Evolutionary conservation across 1,284 basidiomycete genomes (phyloP).

Genomic region (Heterobasidion parviporum): DNA sequence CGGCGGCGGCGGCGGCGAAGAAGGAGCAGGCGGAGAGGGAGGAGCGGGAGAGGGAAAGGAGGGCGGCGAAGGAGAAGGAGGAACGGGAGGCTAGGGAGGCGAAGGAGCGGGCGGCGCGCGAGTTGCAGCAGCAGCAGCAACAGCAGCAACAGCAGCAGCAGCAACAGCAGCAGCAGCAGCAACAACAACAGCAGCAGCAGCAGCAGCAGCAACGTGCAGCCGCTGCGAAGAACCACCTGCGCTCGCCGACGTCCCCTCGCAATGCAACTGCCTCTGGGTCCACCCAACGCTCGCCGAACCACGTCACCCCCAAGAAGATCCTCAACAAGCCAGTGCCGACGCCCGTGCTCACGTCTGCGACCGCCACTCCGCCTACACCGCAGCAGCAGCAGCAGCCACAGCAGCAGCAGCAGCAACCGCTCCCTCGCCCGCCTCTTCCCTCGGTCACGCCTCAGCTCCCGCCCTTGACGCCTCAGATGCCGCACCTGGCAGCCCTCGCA

Average conservation of each 20-base stretch:
- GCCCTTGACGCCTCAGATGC: constrained; percentile 29
- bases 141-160: constrained; percentile 25
- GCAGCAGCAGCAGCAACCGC: constrained; percentile 22
- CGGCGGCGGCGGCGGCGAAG: constrained; percentile 33
- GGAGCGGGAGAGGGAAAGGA: constrained; percentile 50
- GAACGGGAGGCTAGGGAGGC: constrained; percentile 35
- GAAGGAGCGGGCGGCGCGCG: constrained; percentile 26
- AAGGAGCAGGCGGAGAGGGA: constrained; percentile 54
- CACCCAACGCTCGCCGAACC: constrained; percentile 30
- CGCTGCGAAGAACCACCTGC: constrained; percentile 22
- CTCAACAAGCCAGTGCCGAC: constrained; percentile 30
- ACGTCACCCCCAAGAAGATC: constrained; percentile 44
- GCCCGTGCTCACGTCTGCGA: constrained; percentile 14
- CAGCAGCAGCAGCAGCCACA: constrained; percentile 17
- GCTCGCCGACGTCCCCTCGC: constrained; percentile 41
- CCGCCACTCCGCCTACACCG: constrained; percentile 3
- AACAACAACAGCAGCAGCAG: too few relatives aligned
- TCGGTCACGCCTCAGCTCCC: constrained; percentile 24
- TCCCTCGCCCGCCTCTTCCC: constrained; percentile 13
- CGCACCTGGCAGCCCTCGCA: constrained; percentile 24
- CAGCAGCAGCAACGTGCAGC: constrained; percentile 21
- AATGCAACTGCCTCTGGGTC: constrained; percentile 42
- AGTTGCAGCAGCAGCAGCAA: constrained; percentile 18
- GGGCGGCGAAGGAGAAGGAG: constrained; percentile 50
- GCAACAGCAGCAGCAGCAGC: constrained; percentile 10